Evolutionary conservation across 169 alveolate species (phyloP), one percentile per base, ranked within the genome.

Genomic region (Cryptosporidium tyzzeri): DNA sequence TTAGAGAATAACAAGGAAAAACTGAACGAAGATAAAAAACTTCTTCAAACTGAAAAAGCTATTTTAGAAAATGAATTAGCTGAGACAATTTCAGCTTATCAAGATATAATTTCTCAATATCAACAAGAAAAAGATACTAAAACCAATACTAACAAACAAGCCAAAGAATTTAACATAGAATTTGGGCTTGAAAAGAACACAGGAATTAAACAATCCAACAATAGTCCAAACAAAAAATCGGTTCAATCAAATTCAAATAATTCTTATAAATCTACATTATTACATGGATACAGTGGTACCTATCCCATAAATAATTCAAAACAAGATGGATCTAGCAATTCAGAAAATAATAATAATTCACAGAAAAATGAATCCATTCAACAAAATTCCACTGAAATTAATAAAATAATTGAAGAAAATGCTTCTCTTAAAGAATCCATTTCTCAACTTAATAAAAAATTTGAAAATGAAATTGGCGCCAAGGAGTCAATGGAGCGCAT

Each of bases 61-160:
- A 3, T 80, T 23, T 44, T 80, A 21, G 89, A 80, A 26, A 80
- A 59, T 50, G 89, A 80, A 44, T 21, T 80, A 23, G 69, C 75
- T 6, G 89, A 80, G 41, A 80, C 89, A 18, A 80, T 80, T 26
- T 3, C 89, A n/a, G 89, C 89, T 16, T 80, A 80, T 65, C 89
- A 80, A 44, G 69, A 67, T 16, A 62, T 80, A 23, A 62, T 80
- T 21, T 35, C 75, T 2, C 89, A 80, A 65, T 35, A 53, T n/a
- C 65, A 41, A 70, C 31, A 70, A 10, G 59, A 41, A 44, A 70
- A 29, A 7, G 71, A 65, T n/a, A 21, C 31, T 12, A n/a, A 55
- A 23, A 18, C 9, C 14, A 23, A 23, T 21, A 55, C 33, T n/a
- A 23, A 23, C 33, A 55, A 26, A 55, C 67, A 55, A 9, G 2